Evolutionary conservation across 179 eudicot genomes (phyloP), one percentile per base, ranked within the genome.

Genomic region (Monotropa hypopitys): DNA sequence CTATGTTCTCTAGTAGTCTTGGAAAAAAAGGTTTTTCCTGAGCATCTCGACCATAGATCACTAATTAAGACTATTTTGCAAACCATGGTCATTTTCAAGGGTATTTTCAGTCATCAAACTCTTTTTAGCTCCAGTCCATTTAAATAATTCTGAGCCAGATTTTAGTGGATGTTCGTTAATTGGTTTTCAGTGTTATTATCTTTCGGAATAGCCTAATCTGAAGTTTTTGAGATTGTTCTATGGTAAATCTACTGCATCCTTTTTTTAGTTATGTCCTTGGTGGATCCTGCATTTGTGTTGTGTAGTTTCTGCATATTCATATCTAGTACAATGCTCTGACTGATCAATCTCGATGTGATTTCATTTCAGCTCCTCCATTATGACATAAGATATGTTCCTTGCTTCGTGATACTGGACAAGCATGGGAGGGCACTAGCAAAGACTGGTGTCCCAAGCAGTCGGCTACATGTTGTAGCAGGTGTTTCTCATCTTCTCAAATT

Each of bases 401-500:
- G 98, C 92, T 96, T 91, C 80, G 98, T 96, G 57, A 80, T 96
- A 12, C 81, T 96, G 79, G 98, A 96, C 89, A 90, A 91, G 66
- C 35, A 87, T 15, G 98, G 98, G n/a, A 84, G 77, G 78, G 99
- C 92, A 4, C 50, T 94, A 61, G 99, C 96, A 56, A 93, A 96
- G 84, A 91, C 99, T 0, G 98, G 99, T 11, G 86, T 96, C 76
- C 99, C 99, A 30, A 83, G 76, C 82, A 96, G 99, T 78, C 85
- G 99, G 67, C 86, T 87, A 46, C 99, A 96, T 82, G 98, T 93
- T 1, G 81, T 96, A 28, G 99, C 99, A 7, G 99, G 96, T 76
- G 79, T 93, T 72, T 93, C 97, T 33, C 98, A 93, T 89, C 97
- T 96, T 80, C 89, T 96, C 76, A 93, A 93, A 78, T 81, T 90